phyloP scores from a whole-genome alignment of 768 basidiomycete species.

The Roridomyces roridus region DNA sequence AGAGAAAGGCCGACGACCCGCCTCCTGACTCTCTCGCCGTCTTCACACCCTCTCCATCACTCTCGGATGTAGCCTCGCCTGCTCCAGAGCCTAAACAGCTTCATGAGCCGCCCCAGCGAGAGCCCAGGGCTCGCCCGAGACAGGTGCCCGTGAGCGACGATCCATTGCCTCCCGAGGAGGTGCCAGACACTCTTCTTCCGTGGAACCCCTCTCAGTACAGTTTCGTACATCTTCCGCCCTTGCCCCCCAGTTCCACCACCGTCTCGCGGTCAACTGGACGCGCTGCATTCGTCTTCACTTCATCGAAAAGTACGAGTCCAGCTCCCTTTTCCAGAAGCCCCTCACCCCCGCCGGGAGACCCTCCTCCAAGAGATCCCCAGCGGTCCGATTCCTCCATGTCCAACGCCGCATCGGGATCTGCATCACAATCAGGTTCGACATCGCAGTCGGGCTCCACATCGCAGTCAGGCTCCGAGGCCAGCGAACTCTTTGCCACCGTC shows the following conservation, averaged over 20 bases:
- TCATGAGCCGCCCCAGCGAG: neutral
- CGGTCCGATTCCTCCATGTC: constrained; percentile 17
- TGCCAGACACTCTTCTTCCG: constrained; percentile 26
- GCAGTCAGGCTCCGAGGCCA: constrained; percentile 25
- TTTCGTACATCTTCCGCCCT: constrained; percentile 48
- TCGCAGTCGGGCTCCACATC: neutral
- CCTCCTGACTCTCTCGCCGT: constrained; percentile 24
- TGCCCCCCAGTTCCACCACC: constrained; percentile 24
- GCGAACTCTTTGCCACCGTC: constrained; percentile 52
- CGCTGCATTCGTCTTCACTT: neutral
- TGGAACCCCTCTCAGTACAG: constrained; percentile 49
- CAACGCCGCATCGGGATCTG: constrained; percentile 23
- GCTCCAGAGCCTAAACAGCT: neutral
- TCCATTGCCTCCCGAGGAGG: constrained; percentile 24
- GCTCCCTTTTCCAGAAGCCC: neutral
- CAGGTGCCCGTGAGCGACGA: constrained; percentile 22
- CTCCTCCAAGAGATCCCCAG: neutral
- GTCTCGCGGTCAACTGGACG: neutral
- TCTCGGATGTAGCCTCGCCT: constrained; percentile 17
- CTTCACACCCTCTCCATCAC: constrained; percentile 15
- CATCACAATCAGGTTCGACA: neutral
- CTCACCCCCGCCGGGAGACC: neutral
- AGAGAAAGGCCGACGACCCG: constrained; percentile 9
- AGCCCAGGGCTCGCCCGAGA: constrained; percentile 1
- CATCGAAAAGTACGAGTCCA: constrained; percentile 6